These are phyloP conservation scores for Wickerhamomyces hampshirensis DNA, from an alignment of 805 yeast genomes.

Conservation along the genomic window DNA sequence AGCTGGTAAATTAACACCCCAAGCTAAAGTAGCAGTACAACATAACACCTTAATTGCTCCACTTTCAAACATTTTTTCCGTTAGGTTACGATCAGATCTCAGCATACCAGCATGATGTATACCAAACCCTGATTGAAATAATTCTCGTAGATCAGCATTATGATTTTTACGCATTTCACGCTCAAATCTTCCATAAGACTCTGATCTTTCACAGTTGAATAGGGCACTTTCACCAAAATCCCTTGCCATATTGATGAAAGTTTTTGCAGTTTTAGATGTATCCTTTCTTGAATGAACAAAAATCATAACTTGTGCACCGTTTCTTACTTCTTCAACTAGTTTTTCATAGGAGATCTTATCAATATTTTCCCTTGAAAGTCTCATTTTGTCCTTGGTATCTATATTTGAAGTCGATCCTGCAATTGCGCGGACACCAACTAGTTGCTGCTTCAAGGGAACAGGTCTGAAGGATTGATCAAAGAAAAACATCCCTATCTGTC, in stretches of 20 bases:
- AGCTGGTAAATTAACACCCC: conserved; percentile 99
- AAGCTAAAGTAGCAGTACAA: conserved; percentile 96
- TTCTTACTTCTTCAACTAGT: conserved; percentile 55
- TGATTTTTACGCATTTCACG: conserved; percentile 69
- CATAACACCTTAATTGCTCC: conserved; percentile 89
- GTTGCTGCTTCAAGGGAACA: conserved; percentile 83
- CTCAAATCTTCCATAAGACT: conserved; percentile 38
- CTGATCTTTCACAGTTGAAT: conserved; percentile 53
- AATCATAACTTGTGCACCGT: conserved; percentile 90
- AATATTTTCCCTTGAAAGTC: conserved; percentile 43
- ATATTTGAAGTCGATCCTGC: conserved; percentile 66
- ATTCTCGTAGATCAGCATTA: conserved; percentile 74
- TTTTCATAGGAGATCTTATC: conserved; percentile 78
- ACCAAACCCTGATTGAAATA: conserved; percentile 81
- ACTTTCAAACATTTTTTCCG: conserved; percentile 78
- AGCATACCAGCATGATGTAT: conserved; percentile 97
- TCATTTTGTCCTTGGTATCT: conserved; percentile 66
- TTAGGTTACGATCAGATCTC: conserved; percentile 81
- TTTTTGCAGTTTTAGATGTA: conserved; percentile 77
- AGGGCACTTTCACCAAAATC: conserved; percentile 49
- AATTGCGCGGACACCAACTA: conserved; percentile 83
- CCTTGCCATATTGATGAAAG: conserved; percentile 64
- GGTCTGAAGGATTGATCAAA: conserved; percentile 94
- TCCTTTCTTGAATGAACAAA: conserved; percentile 96
- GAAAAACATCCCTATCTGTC: conserved; percentile 88